These are phyloP conservation scores for Solanum gracilifrons DNA, from an alignment of 257 asterid species.

Conservation along the genomic window DNA sequence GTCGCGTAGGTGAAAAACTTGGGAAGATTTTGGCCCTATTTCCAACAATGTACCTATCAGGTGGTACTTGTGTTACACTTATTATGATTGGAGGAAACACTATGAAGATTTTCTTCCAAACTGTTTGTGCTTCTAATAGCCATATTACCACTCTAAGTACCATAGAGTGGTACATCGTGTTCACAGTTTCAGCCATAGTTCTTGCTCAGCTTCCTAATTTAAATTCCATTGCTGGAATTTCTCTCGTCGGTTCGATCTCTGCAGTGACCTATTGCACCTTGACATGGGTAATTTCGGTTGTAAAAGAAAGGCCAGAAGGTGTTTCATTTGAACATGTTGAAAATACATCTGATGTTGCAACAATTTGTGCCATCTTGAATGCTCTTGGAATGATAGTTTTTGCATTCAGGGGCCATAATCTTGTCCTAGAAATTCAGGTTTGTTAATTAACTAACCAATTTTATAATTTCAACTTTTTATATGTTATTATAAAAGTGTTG, in stretches of 20 bases:
- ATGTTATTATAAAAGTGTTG: neutral
- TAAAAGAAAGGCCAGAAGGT: conserved; percentile 37
- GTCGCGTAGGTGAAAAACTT: conserved; percentile 38
- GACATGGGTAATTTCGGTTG: conserved; percentile 54
- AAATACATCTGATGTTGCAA: conserved; percentile 27
- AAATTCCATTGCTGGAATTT: conserved; percentile 78
- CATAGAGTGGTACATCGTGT: conserved; percentile 60
- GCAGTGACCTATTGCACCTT: conserved; percentile 68
- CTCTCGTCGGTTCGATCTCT: conserved; percentile 57
- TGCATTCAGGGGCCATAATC: conserved; percentile 87
- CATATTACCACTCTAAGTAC: conserved; percentile 21
- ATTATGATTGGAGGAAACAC: conserved; percentile 78
- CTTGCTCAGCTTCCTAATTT: conserved; percentile 80
- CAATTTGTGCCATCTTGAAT: conserved; percentile 44
- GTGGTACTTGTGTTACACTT: conserved; percentile 84
- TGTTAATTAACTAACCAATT: neutral
- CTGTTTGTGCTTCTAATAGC: conserved; percentile 25
- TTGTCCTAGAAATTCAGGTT: conserved; percentile 81
- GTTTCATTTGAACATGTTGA: conserved; percentile 31
- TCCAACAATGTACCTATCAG: conserved; percentile 78
- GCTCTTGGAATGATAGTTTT: conserved; percentile 80
- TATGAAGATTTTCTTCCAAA: conserved; percentile 51
- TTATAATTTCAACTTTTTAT: neutral
- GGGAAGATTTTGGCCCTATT: conserved; percentile 62
- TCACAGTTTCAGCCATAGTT: conserved; percentile 46